Conservation (phyloP, 805 yeast species). For the Yueomyces sp. region DNA sequence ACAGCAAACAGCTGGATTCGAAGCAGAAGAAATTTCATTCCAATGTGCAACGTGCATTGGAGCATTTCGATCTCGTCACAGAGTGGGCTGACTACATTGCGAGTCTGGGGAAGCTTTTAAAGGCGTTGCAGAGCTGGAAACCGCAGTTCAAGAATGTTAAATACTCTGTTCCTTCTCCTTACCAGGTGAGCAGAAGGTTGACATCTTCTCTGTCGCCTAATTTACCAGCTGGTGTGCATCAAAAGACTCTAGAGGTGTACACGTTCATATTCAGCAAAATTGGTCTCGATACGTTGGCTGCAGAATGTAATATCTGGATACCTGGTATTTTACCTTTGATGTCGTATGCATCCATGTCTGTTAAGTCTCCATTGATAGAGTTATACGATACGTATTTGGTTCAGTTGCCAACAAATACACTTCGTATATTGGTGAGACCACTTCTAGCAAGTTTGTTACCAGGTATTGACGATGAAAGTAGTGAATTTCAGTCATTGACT, state of each 20-base stretch:
- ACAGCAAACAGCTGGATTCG: conserved; percentile 29
- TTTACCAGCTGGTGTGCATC: conserved; percentile 93
- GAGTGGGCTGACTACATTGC: conserved; percentile 99
- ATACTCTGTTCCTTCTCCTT: conserved; percentile 54
- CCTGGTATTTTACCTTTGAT: conserved; percentile 87
- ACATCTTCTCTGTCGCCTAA: conserved; percentile 69
- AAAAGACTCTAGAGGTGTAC: conserved; percentile 71
- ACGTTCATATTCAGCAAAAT: conserved; percentile 53
- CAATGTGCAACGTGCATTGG: conserved; percentile 61
- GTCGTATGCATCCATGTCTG: conserved; percentile 79
- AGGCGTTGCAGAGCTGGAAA: conserved; percentile 45
- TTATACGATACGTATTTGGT: conserved; percentile 46
- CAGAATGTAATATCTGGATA: conserved; percentile 62
- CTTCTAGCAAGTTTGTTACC: conserved; percentile 63
- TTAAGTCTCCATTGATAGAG: conserved; percentile 63
- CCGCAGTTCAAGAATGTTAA: conserved; percentile 23
- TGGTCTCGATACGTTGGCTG: conserved; percentile 39
- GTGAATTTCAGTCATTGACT: conserved; percentile 61
- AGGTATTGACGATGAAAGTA: conserved; percentile 85
- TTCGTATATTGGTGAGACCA: conserved; percentile 52
- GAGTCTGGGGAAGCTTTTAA: conserved; percentile 64
- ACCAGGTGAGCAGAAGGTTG: conserved; percentile 54
- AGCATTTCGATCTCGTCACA: conserved; percentile 63
- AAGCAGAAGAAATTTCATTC: conserved; percentile 56
- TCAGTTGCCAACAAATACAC: conserved; percentile 32